These are phyloP conservation scores for Davidsoniella virescens DNA, from an alignment of 2,329 filamentous ascomycete species.

Conservation along the genomic window DNA sequence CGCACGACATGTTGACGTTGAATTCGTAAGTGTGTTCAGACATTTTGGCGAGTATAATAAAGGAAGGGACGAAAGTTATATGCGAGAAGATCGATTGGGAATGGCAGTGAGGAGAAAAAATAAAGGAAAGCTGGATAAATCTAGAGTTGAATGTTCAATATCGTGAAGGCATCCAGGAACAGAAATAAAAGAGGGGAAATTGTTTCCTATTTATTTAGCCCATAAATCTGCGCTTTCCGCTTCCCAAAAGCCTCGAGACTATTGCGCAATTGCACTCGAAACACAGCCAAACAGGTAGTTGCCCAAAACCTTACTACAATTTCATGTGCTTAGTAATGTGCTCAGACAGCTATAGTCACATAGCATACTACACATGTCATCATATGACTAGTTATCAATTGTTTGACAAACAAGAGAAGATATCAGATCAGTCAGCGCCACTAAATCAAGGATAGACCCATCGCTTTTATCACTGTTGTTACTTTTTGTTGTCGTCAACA, in stretches of 20 bases:
- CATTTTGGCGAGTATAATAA: constrained; percentile 29
- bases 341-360: too few relatives aligned
- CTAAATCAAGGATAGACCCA: too few relatives aligned
- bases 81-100: background rate
- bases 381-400: background rate
- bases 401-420: background rate
- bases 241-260: too few relatives aligned
- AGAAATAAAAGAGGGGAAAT: background rate
- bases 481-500: too few relatives aligned
- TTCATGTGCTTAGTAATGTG: too few relatives aligned
- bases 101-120: background rate
- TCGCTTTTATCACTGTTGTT: too few relatives aligned
- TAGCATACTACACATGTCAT: too few relatives aligned
- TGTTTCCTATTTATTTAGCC: too few relatives aligned
- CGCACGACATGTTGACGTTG: constrained; percentile 84
- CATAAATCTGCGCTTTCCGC: background rate
- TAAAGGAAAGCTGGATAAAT: background rate
- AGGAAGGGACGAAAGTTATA: background rate
- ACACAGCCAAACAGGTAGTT: too few relatives aligned
- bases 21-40: constrained; percentile 81
- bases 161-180: background rate
- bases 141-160: background rate
- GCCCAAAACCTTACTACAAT: too few relatives aligned
- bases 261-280: too few relatives aligned
- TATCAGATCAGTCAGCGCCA: constrained; percentile 1